Evolutionary conservation across 2,329 filamentous ascomycete genomes (phyloP).

Genomic region (Colletotrichum camelliae): DNA sequence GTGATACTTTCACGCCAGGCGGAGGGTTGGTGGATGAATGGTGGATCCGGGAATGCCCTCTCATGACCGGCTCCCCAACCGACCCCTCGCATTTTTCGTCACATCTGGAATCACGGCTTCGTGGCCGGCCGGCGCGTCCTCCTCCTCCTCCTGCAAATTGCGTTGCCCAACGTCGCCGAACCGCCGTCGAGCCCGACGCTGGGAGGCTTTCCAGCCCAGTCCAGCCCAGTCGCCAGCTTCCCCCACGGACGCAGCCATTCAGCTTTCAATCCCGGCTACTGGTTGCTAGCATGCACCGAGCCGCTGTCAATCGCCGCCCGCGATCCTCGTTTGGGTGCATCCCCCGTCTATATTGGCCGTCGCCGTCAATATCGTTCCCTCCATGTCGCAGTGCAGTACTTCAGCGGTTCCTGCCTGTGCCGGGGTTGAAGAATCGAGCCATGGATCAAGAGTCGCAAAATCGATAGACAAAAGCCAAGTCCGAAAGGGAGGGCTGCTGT

Average conservation of each 20-base stretch:
- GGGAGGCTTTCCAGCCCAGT: neutral
- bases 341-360: slow-evolving; percentile 3
- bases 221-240: neutral
- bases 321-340: neutral
- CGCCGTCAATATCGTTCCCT: neutral
- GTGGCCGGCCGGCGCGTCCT: neutral
- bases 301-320: neutral
- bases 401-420: neutral
- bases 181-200: neutral
- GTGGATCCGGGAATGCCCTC: neutral
- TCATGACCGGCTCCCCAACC: neutral
- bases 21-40: neutral
- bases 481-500: slow-evolving; percentile 8
- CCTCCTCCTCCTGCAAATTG: neutral
- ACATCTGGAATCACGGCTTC: neutral
- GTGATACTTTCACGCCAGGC: neutral
- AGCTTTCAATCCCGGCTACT: neutral
- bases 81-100: neutral
- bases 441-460: neutral
- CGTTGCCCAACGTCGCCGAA: neutral
- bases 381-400: neutral
- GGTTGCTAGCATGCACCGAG: neutral
- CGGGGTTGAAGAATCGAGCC: neutral
- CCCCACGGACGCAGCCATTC: neutral
- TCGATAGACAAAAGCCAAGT: neutral